These are phyloP conservation scores for Pichia sp. DNA, from an alignment of 1,139 yeast genomes.

Conservation along the genomic window DNA sequence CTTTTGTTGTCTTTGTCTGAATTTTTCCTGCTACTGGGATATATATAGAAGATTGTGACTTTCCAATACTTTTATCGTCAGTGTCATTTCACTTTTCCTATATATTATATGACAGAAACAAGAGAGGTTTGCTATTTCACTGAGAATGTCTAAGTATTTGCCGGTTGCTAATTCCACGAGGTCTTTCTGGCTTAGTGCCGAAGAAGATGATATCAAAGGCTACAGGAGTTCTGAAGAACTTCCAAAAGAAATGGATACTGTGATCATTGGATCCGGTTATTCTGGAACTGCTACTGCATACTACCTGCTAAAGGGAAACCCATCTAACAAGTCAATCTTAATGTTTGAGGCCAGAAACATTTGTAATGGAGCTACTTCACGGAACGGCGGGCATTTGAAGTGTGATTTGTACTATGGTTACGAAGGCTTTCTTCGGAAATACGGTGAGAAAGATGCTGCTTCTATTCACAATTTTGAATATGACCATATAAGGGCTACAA, in stretches of 20 bases:
- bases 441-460: constrained; percentile 33
- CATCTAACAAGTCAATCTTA: constrained; percentile 25
- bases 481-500: constrained; percentile 30
- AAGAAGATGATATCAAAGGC: constrained; percentile 20
- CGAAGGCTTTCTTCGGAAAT: constrained; percentile 20
- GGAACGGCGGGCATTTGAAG: constrained; percentile 46
- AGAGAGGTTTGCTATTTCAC: neutral
- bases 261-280: constrained; percentile 40
- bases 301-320: constrained; percentile 29
- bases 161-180: constrained; percentile 3
- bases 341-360: constrained; percentile 40
- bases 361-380: constrained; percentile 44
- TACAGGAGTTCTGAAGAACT: constrained; percentile 16
- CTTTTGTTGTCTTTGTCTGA: too few species aligned
- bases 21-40: neutral
- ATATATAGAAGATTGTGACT: constrained; percentile 8
- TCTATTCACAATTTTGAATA: constrained; percentile 35
- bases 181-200: constrained; percentile 26
- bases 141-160: constrained; percentile 21
- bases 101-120: too few species aligned
- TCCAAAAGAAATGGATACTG: constrained; percentile 28
- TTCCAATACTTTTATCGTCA: too few species aligned
- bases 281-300: constrained; percentile 38
- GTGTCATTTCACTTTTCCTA: too few species aligned
- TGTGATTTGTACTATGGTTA: constrained; percentile 34